Evolutionary conservation across 352 stramenopile genomes (phyloP).

Genomic region (Phytopythium ostracodes): DNA sequence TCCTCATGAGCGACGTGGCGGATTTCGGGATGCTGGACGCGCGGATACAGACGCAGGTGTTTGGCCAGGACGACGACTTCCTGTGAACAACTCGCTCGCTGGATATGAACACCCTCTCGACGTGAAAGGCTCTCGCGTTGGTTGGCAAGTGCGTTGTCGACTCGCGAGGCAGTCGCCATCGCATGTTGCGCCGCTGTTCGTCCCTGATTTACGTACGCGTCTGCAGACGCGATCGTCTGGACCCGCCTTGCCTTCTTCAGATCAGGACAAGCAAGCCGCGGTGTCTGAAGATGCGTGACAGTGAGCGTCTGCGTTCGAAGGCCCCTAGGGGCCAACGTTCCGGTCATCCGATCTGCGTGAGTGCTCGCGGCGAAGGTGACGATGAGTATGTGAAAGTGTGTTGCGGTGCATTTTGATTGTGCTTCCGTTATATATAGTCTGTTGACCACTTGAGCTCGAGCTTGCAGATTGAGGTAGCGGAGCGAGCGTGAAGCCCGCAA

Average conservation of each 20-base stretch:
- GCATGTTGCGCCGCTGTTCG: not conserved
- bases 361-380: not conserved
- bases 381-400: not conserved
- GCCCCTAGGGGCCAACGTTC: not conserved
- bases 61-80: conserved; percentile 5
- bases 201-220: not conserved
- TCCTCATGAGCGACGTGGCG: conserved; percentile 1
- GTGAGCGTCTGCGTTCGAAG: not conserved
- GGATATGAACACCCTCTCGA: not conserved
- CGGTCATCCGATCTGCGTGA: not conserved
- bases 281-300: not conserved
- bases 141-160: not conserved
- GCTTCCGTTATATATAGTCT: conserved; percentile 1
- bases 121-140: not conserved
- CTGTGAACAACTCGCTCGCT: not conserved
- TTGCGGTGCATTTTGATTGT: not conserved
- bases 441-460: conserved; percentile 1
- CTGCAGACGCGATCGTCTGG: not conserved
- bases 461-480: not conserved
- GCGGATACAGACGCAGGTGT: not conserved
- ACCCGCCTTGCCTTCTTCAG: not conserved
- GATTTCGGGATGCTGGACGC: not conserved
- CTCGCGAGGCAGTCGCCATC: not conserved
- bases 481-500: not conserved
- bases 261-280: not conserved